phyloP scores from a whole-genome alignment of 2,329 filamentous ascomycete species.

The Pseudohalonectria lignicola region DNA sequence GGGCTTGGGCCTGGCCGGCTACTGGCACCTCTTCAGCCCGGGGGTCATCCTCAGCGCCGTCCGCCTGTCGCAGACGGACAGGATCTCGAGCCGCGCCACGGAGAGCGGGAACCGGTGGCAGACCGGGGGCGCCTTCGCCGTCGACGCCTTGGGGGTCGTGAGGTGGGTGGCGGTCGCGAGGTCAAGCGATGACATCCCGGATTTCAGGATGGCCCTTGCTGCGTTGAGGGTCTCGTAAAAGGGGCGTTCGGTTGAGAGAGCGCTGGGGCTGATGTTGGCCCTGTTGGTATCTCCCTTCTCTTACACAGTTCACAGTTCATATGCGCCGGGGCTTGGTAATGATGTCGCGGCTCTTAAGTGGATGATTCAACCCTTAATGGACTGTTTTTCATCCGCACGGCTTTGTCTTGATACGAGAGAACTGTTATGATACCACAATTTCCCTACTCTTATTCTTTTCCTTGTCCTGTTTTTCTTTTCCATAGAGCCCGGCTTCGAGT shows the following conservation, averaged over 20 bases:
- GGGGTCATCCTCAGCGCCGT: conserved; percentile 45
- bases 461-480: too few relatives aligned
- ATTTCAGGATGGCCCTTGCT: conserved; percentile 25
- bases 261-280: too few relatives aligned
- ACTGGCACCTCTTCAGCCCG: conserved; percentile 53
- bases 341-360: background rate
- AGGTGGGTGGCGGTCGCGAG: conserved; percentile 36
- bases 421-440: too few relatives aligned
- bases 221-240: background rate
- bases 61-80: conserved; percentile 47
- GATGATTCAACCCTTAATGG: background rate
- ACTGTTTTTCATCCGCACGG: too few relatives aligned
- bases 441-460: too few relatives aligned
- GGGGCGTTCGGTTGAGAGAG: background rate
- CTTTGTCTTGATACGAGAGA: too few relatives aligned
- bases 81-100: conserved; percentile 54
- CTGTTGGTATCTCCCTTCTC: too few relatives aligned
- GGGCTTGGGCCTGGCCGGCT: conserved; percentile 51
- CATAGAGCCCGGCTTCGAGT: too few relatives aligned
- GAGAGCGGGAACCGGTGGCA: conserved; percentile 62
- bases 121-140: conserved; percentile 52
- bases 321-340: background rate
- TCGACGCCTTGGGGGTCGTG: conserved; percentile 40
- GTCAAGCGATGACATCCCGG: conserved; percentile 40
- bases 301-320: background rate